Conservation (phyloP, 1,284 basidiomycete genomes). For the Gomphus sp. region DNA sequence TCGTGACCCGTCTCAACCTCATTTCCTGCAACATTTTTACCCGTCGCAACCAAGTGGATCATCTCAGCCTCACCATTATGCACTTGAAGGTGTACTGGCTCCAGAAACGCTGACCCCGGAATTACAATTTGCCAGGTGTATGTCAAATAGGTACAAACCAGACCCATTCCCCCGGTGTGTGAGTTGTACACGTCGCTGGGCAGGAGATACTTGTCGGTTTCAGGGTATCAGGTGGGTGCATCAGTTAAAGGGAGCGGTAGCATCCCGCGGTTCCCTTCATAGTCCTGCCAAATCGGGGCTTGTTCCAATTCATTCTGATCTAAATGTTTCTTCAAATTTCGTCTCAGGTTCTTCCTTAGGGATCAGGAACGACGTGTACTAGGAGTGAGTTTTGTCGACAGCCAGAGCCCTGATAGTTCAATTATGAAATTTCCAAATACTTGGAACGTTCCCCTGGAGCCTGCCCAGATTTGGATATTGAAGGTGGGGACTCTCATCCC, state of each 20-base stretch:
- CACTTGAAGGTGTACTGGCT: background rate
- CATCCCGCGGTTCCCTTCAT: background rate
- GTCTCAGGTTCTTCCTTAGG: conserved; percentile 52
- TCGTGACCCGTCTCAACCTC: conserved; percentile 2
- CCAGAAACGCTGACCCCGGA: conserved; percentile 24
- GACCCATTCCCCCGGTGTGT: conserved; percentile 69
- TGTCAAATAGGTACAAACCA: conserved; percentile 64
- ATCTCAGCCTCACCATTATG: background rate
- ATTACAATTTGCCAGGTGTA: conserved; percentile 65
- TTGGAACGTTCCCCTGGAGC: conserved; percentile 53
- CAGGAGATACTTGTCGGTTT: conserved; percentile 74
- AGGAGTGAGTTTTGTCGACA: conserved; percentile 60
- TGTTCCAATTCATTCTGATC: background rate
- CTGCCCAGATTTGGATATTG: conserved; percentile 39
- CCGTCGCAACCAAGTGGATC: conserved; percentile 28
- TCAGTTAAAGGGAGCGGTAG: background rate
- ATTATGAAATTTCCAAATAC: conserved; percentile 54
- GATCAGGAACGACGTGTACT: conserved; percentile 46
- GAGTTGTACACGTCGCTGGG: conserved; percentile 73
- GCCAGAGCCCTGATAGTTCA: conserved; percentile 43
- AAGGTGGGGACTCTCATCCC: conserved; percentile 40
- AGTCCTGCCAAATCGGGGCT: background rate
- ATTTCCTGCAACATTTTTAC: conserved; percentile 13
- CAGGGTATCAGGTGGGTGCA: conserved; percentile 42
- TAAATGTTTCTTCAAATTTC: background rate